Base-by-base conservation (phyloP, 1,284 basidiomycete genomes). In the Marasmius fiardii region DNA sequence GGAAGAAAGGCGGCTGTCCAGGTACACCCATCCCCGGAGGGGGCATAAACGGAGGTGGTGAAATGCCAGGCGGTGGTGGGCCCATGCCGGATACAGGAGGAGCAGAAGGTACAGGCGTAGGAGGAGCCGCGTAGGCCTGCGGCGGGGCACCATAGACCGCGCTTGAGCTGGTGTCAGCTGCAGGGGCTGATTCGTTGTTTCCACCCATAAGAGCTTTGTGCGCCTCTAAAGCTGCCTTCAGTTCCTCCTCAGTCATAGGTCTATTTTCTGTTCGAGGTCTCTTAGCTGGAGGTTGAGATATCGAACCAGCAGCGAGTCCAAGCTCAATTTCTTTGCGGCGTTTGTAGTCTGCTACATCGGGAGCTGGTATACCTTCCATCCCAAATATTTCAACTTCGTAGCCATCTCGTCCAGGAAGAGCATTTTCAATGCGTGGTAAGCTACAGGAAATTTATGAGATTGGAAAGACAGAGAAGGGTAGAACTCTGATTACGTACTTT, bases 301-400 rank as follows among this genome's bases (percentile, higher is more conserved):
- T 92, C 2, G 89, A 84, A 1, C 90, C 91, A 2, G 90, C 83
- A 11, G 85, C 84, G 21, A 95, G 82, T 39, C 95, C 95, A 10
- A 93, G 82, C 68, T 96, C 94, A 59, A 93, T 89, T 70, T 95
- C 94, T 69, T 93, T 97, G 65, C 90, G 86, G 56, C 92, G 88
- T 69, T 93, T 95, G 82, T 96, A 99, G 71, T 96, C 95, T 26
- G 88, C 93, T 28, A 97, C 82, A 70, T 98, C 96, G 37, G 92
- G 91, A 5, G 90, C 91, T 4, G 95, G 95, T 55, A 98, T 94
- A 58, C 96, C 96, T 68, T 96, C 95, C 97, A 99, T 99, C 24
- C 97, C 96, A 67, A 98, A 99, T 57, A 99, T 99, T 72, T 99
- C 97, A 52, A 99, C 90, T 69, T 98, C 96, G 67, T 98, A 98